Percentiles rank a stretch among this genome's conserved stretches.
Evolutionary conservation across 2,329 filamentous ascomycete species (phyloP).

Genomic region (Talaromyces sp.): DNA sequence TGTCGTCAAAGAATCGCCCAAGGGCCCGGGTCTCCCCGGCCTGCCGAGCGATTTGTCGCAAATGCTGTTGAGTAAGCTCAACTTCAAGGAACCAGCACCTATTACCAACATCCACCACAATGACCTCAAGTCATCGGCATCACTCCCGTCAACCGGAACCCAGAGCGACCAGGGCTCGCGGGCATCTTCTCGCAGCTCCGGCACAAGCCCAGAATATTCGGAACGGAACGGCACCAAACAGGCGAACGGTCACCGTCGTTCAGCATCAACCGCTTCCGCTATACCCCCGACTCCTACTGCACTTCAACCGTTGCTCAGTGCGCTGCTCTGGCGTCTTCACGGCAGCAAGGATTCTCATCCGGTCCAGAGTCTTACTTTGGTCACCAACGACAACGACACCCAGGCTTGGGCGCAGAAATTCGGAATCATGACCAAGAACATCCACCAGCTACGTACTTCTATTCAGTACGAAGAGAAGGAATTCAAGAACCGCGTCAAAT

Average conservation of each 20-base stretch:
- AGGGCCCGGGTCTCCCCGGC: slow-evolving; percentile 15
- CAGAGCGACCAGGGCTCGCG: slow-evolving; percentile 39
- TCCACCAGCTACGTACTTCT: slow-evolving; percentile 43
- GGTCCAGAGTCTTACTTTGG: slow-evolving; percentile 36
- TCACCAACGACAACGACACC: slow-evolving; percentile 40
- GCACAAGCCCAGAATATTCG: slow-evolving; percentile 40
- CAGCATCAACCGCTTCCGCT: slow-evolving; percentile 24
- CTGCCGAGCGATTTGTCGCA: slow-evolving; percentile 35
- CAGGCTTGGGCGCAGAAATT: slow-evolving; percentile 45
- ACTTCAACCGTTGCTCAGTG: slow-evolving; percentile 40
- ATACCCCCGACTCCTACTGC: slow-evolving; percentile 34
- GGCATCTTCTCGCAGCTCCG: slow-evolving; percentile 41
- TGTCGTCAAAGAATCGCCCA: slow-evolving; percentile 19
- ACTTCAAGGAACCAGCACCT: slow-evolving; percentile 38
- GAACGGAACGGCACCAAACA: slow-evolving; percentile 17
- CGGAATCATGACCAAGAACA: slow-evolving; percentile 43
- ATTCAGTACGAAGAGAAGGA: slow-evolving; percentile 44
- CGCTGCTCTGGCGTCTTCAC: slow-evolving; percentile 43
- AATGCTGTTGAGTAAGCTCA: slow-evolving; percentile 44
- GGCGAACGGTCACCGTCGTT: slow-evolving; percentile 24
- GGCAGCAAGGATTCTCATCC: slow-evolving; percentile 26
- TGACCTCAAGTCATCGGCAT: slow-evolving; percentile 16
- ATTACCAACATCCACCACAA: slow-evolving; percentile 20
- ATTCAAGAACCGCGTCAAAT: slow-evolving; percentile 41
- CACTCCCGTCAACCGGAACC: slow-evolving; percentile 37